phyloP scores from a whole-genome alignment of 495 filamentous ascomycete species.

The Recurvomyces mirabilis region DNA sequence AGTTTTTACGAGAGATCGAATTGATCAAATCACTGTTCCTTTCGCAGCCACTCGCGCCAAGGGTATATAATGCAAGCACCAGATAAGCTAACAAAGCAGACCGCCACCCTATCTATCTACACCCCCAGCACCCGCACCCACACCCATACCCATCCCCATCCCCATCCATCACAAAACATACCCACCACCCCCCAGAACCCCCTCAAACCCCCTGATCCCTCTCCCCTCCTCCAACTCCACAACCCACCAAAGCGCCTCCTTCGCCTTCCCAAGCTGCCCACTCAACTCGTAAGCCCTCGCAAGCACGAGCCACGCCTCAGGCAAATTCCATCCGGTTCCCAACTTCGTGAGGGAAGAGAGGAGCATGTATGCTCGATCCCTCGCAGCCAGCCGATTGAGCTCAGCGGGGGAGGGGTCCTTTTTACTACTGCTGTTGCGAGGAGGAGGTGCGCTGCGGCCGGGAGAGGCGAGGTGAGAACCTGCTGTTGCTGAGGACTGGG shows the following conservation, averaged over 20 bases:
- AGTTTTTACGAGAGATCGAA: too few relatives aligned
- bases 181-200: slow-evolving; percentile 43
- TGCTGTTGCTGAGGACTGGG: too few relatives aligned
- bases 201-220: slow-evolving; percentile 49
- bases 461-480: slow-evolving; percentile 3
- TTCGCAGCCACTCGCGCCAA: too few relatives aligned
- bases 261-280: slow-evolving; percentile 72
- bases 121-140: too few relatives aligned
- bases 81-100: too few relatives aligned
- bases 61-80: too few relatives aligned
- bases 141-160: not conserved
- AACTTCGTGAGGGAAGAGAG: slow-evolving; percentile 71
- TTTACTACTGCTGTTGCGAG: slow-evolving; percentile 36
- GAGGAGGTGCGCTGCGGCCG: slow-evolving; percentile 21
- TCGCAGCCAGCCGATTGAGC: slow-evolving; percentile 66
- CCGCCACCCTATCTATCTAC: too few relatives aligned
- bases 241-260: slow-evolving; percentile 64
- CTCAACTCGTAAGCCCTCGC: slow-evolving; percentile 76
- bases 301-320: slow-evolving; percentile 88
- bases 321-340: slow-evolving; percentile 80
- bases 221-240: slow-evolving; percentile 60
- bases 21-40: too few relatives aligned
- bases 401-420: slow-evolving; percentile 42
- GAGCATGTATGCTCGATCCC: slow-evolving; percentile 76
- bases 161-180: slow-evolving; percentile 40